phyloP scores from a whole-genome alignment of 2,329 filamentous ascomycete genomes.

The Dactylellina cionopaga region DNA sequence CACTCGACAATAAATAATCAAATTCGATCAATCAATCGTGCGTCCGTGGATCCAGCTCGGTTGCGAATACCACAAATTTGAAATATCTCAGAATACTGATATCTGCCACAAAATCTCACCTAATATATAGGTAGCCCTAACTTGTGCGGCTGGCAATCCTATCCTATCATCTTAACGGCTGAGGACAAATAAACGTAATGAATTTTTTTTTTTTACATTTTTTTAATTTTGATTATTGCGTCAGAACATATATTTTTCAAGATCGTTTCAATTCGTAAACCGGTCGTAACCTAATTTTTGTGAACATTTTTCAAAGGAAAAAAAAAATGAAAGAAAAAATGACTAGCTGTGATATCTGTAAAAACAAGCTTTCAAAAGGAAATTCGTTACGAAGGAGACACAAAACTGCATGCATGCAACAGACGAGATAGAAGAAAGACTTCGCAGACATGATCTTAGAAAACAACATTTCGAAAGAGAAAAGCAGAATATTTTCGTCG shows the following conservation, averaged over 20 bases:
- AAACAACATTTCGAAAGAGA: not conserved
- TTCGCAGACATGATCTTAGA: not conserved
- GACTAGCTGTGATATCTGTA: not conserved
- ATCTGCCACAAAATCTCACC: not conserved
- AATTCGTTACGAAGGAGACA: constrained; percentile 27
- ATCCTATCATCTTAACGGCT: too few relatives aligned
- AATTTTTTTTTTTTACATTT: not conserved
- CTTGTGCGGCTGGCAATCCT: not conserved
- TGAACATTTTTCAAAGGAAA: not conserved
- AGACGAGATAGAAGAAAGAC: not conserved
- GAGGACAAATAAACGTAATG: not conserved
- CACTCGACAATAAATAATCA: too few relatives aligned
- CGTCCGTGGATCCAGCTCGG: too few relatives aligned
- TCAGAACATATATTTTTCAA: not conserved
- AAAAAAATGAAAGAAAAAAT: not conserved
- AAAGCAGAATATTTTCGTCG: not conserved
- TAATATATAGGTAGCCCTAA: not conserved
- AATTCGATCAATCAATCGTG: too few relatives aligned
- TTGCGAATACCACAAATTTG: too few relatives aligned
- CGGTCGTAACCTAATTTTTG: not conserved
- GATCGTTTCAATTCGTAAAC: not conserved
- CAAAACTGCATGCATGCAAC: not conserved
- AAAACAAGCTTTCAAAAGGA: too few relatives aligned
- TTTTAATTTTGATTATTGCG: not conserved
- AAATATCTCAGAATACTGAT: too few relatives aligned